A percentile compares a stretch with the other conserved stretches of the same genome.
These are phyloP conservation scores for Neodidymelliopsis sp. DNA, from an alignment of 2,329 filamentous ascomycete genomes.

Conservation along the genomic window DNA sequence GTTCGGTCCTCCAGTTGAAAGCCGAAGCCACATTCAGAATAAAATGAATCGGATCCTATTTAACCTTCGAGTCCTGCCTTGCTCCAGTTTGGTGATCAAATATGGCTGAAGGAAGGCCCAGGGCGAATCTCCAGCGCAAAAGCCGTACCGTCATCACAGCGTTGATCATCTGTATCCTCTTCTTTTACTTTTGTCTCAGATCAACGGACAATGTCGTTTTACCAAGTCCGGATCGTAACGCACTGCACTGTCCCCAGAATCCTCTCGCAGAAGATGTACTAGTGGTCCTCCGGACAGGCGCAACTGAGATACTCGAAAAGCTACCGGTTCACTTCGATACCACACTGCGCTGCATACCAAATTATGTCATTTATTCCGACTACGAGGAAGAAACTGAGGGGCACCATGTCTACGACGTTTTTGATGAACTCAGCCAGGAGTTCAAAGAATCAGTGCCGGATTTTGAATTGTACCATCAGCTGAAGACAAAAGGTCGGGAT, in stretches of 20 bases:
- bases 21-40: background rate
- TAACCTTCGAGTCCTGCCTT: background rate
- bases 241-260: slow-evolving; percentile 2
- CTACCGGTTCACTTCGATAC: slow-evolving; percentile 53
- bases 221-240: slow-evolving; percentile 1
- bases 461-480: slow-evolving; percentile 41
- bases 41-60: background rate
- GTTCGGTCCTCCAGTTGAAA: too few relatives aligned
- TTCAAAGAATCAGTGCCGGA: slow-evolving; percentile 35
- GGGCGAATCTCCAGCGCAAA: slow-evolving; percentile 6
- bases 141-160: slow-evolving; percentile 1
- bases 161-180: slow-evolving; percentile 5
- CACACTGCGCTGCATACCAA: slow-evolving; percentile 42
- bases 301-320: slow-evolving; percentile 62
- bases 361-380: slow-evolving; percentile 47
- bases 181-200: slow-evolving; percentile 3
- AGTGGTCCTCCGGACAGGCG: slow-evolving; percentile 63
- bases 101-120: slow-evolving; percentile 2
- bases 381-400: slow-evolving; percentile 35
- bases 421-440: slow-evolving; percentile 31
- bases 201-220: background rate
- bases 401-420: slow-evolving; percentile 39
- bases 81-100: background rate
- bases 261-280: slow-evolving; percentile 52
- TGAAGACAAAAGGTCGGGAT: slow-evolving; percentile 36